These are phyloP conservation scores for Trichoderma guizhouense DNA, from an alignment of 2,329 filamentous ascomycete genomes.

Conservation along the genomic window DNA sequence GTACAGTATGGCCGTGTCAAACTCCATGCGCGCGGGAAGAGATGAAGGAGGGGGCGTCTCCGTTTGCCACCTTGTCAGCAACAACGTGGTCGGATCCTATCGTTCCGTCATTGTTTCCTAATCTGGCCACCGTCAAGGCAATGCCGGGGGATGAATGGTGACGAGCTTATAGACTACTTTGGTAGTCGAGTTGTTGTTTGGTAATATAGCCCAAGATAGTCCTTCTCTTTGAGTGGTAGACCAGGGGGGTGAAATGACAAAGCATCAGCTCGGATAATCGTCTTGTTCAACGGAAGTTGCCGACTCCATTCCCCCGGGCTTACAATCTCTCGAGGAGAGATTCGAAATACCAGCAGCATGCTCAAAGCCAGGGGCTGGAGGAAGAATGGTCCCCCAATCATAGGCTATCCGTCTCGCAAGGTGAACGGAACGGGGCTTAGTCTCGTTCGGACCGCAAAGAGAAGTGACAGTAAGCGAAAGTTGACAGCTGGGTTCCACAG, in stretches of 20 bases:
- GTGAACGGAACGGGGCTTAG: neutral
- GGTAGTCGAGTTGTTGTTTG: neutral
- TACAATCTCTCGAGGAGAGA: neutral
- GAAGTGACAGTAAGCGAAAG: neutral
- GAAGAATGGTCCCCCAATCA: neutral
- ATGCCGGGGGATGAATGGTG: neutral
- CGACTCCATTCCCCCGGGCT: neutral
- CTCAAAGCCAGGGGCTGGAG: neutral
- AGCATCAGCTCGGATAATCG: neutral
- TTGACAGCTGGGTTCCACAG: neutral
- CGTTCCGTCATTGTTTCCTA: neutral
- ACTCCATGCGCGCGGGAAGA: neutral
- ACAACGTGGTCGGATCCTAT: neutral
- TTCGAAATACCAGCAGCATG: neutral
- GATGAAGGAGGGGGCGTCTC: neutral
- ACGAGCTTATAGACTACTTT: neutral
- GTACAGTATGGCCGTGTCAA: neutral
- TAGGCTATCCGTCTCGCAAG: neutral
- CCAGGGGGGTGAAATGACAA: neutral
- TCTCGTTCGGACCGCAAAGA: neutral
- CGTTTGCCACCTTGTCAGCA: constrained; percentile 6
- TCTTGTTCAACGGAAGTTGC: neutral
- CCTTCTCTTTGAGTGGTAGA: neutral
- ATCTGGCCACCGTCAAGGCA: neutral
- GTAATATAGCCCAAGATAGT: neutral